phyloP scores from a whole-genome alignment of 768 basidiomycete genomes.

The Pisolithus tinctorius region DNA sequence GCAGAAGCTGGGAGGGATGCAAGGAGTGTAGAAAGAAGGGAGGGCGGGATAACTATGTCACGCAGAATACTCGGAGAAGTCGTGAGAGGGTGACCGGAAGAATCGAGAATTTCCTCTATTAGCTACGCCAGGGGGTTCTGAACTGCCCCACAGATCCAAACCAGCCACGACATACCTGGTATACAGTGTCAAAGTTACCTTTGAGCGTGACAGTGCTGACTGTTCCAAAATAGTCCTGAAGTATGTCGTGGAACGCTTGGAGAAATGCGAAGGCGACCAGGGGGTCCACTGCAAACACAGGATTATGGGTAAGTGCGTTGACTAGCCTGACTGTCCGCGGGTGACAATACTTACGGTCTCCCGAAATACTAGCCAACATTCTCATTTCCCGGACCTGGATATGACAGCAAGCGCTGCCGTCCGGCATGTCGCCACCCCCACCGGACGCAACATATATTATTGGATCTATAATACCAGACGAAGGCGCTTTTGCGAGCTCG shows the following conservation, averaged over 20 bases:
- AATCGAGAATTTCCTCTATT: conserved; percentile 91
- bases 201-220: conserved; percentile 72
- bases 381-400: conserved; percentile 68
- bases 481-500: conserved; percentile 52
- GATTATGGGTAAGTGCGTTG: not conserved
- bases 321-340: not conserved
- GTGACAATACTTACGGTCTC: conserved; percentile 60
- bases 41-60: conserved; percentile 90
- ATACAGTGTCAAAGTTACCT: conserved; percentile 93
- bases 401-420: conserved; percentile 75
- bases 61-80: conserved; percentile 85
- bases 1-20: conserved; percentile 27
- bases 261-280: conserved; percentile 86
- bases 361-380: conserved; percentile 75
- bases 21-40: conserved; percentile 70
- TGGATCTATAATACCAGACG: conserved; percentile 58
- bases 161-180: conserved; percentile 54
- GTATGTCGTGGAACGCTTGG: conserved; percentile 75
- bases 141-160: too few relatives aligned
- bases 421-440: conserved; percentile 34
- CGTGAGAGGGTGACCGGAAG: conserved; percentile 86
- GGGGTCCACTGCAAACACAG: conserved; percentile 61
- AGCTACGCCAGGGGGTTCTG: conserved; percentile 41
- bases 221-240: conserved; percentile 84
- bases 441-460: conserved; percentile 56